Base-by-base conservation (phyloP, 108 stramenopile genomes). In the Seminavis robusta region DNA sequence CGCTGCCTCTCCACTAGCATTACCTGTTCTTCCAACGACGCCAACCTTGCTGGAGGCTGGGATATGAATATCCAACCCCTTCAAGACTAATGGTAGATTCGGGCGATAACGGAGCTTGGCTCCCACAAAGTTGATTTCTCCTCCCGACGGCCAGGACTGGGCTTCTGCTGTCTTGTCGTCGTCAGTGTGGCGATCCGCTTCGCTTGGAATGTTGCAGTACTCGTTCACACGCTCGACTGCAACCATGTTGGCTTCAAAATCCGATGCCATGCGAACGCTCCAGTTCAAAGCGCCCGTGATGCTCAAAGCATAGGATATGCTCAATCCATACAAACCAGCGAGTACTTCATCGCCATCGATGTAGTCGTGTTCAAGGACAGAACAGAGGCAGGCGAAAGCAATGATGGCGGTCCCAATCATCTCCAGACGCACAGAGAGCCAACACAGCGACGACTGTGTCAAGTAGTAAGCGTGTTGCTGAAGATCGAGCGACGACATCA, bases 361-460 rank as follows among this genome's bases (percentile, higher is more conserved):
- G 28, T 38, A 40, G 40, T 80, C 52, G 8, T 70, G 75, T 26
- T 65, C 33, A 9, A 85, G 36, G 0, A 93, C 90, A 3, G 83
- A 67, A 38, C 71, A 67, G 9, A 94, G 48, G 29, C 86, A 77
- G 1, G 90, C 64, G 17, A 45, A 32, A 37, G 65, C 33, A 19
- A 80, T 66, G 30, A 90, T 81, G 30, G 62, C 4, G 4, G 83
- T 77, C n/a, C 94, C 94, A 52, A 91, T 52, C 31, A 85, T 38
- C 49, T 95, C 85, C 1, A 95, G 68, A 21, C 98, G 77, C 8
- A 96, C 83, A 13, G 94, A 92, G 23, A 98, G 76, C 96, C 96
- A 98, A 56, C 91, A 91, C 53, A 92, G 89, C 13, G 92, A 74
- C 20, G 82, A 47, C 34, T 85, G 76, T 19, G 78, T 86, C 3